These are phyloP conservation scores for Berberis thunbergii DNA, from an alignment of 164 flowering plant species.

Conservation along the genomic window DNA sequence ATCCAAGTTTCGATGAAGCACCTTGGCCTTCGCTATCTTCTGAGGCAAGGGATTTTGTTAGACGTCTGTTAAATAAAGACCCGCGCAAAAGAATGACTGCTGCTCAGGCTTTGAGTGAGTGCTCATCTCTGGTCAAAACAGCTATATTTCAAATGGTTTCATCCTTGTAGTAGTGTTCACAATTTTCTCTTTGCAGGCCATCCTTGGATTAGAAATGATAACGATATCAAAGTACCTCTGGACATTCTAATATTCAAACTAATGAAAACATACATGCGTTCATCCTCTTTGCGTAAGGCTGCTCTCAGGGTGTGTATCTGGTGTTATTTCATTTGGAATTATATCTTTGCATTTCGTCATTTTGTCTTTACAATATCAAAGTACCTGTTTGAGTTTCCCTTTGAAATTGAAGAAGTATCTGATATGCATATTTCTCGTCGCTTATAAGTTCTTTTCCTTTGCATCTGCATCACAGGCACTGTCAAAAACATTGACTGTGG, in stretches of 20 bases:
- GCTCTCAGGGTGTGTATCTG: conserved; percentile 75
- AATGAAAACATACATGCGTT: conserved; percentile 76
- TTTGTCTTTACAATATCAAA: background rate
- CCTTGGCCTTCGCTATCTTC: conserved; percentile 84
- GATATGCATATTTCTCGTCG: background rate
- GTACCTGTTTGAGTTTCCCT: background rate
- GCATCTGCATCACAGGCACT: conserved; percentile 54
- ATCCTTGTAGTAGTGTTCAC: background rate
- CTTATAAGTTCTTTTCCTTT: background rate
- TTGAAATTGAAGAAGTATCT: background rate
- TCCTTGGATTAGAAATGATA: conserved; percentile 69
- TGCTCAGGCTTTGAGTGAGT: conserved; percentile 84
- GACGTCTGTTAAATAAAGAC: conserved; percentile 63
- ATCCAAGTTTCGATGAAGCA: conserved; percentile 74
- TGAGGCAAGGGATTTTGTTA: conserved; percentile 88
- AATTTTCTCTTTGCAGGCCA: conserved; percentile 54
- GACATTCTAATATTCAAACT: conserved; percentile 66
- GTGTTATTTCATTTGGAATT: conserved; percentile 1
- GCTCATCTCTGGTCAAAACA: conserved; percentile 2
- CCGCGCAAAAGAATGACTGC: conserved; percentile 81
- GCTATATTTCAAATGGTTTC: background rate
- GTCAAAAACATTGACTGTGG: conserved; percentile 73
- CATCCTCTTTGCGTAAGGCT: conserved; percentile 89
- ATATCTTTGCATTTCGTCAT: background rate
- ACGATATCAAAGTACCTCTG: conserved; percentile 54